Conservation (phyloP, 1,139 yeast genomes). For the Zygotorulaspora mrakii region DNA sequence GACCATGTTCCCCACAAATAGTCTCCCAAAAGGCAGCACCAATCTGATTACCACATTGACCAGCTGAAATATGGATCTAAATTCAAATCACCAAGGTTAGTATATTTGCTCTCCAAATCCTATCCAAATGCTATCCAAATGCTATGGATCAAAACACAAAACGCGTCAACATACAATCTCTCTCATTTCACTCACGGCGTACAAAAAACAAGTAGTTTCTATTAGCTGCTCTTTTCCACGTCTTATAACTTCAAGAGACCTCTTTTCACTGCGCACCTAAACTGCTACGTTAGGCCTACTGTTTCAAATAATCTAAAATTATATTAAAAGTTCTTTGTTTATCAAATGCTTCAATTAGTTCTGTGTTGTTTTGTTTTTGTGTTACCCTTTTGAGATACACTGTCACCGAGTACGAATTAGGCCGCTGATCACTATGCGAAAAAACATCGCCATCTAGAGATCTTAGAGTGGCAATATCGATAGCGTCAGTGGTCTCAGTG, state of each 20-base stretch:
- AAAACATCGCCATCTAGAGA: neutral
- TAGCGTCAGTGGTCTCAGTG: too few relatives aligned
- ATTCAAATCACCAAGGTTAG: conserved; percentile 7
- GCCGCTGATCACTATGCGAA: neutral
- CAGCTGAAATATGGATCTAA: conserved; percentile 84
- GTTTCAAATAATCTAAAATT: conserved; percentile 2
- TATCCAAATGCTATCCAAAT: neutral
- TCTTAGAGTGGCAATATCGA: too few relatives aligned
- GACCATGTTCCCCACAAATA: conserved; percentile 93
- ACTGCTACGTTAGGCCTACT: neutral
- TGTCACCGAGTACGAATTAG: conserved; percentile 2
- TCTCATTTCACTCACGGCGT: conserved; percentile 42
- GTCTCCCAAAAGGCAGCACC: conserved; percentile 99
- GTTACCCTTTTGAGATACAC: conserved; percentile 10
- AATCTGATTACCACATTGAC: conserved; percentile 99
- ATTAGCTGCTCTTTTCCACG: too few relatives aligned
- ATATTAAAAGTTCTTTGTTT: conserved; percentile 1
- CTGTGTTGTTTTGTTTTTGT: conserved; percentile 11
- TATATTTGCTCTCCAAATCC: conserved; percentile 3
- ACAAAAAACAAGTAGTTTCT: too few relatives aligned
- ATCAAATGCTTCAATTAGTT: neutral
- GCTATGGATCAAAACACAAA: neutral
- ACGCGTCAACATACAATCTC: conserved; percentile 47
- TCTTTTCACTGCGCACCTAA: too few relatives aligned
- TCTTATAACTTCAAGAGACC: too few relatives aligned